Percentiles rank a stretch among this genome's conserved stretches.
phyloP scores from a whole-genome alignment of 306 rosid genomes.

The Vicia villosa region DNA sequence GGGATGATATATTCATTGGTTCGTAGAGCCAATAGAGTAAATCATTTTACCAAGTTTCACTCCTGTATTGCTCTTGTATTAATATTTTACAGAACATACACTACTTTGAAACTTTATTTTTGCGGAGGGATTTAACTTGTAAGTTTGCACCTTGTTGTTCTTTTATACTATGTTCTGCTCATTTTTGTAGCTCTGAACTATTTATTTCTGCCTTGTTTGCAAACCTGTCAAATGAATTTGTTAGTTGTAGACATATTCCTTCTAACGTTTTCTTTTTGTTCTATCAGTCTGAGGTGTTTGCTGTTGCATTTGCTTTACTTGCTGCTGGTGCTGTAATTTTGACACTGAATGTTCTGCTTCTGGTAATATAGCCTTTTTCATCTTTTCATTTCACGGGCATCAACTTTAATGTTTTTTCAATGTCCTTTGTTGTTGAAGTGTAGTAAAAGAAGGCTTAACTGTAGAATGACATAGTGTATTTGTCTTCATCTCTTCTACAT shows the following conservation, averaged over 20 bases:
- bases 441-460: conserved; percentile 11
- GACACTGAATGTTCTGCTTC: conserved; percentile 94
- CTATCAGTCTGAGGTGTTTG: conserved; percentile 92
- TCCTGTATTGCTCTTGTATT: conserved; percentile 8
- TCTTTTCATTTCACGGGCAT: conserved; percentile 7
- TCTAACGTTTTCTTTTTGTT: conserved; percentile 26
- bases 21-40: background rate
- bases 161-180: conserved; percentile 6
- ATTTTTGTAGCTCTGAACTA: conserved; percentile 2
- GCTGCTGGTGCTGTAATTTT: conserved; percentile 94
- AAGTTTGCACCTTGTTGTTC: background rate
- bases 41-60: background rate
- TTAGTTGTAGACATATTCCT: conserved; percentile 16
- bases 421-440: background rate
- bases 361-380: conserved; percentile 57
- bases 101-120: background rate
- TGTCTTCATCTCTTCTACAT: conserved; percentile 32
- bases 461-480: background rate
- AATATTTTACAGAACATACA: conserved; percentile 11
- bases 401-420: background rate
- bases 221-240: conserved; percentile 10
- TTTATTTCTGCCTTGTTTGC: background rate
- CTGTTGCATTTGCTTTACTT: conserved; percentile 96
- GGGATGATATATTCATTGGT: conserved; percentile 5
- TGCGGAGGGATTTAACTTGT: background rate